Conservation (phyloP, 2,329 filamentous ascomycete genomes). For the Cercospora zeae-maydis region DNA sequence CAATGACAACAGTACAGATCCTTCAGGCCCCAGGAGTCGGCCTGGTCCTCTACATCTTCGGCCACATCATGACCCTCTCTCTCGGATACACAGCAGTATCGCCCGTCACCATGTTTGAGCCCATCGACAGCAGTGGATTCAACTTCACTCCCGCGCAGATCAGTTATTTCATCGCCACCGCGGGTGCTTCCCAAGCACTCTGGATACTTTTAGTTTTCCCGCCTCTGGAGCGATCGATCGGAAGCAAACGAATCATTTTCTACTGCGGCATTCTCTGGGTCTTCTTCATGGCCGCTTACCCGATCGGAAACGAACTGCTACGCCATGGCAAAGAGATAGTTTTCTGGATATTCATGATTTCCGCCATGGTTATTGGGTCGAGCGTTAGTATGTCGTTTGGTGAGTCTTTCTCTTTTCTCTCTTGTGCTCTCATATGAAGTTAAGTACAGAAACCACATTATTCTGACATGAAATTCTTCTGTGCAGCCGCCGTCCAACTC, state of each 20-base stretch:
- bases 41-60: slow-evolving; percentile 63
- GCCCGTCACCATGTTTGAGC: slow-evolving; percentile 67
- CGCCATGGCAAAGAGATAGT: slow-evolving; percentile 41
- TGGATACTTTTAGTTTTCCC: slow-evolving; percentile 73
- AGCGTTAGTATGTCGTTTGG: slow-evolving; percentile 67
- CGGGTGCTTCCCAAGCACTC: slow-evolving; percentile 62
- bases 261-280: slow-evolving; percentile 60
- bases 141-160: slow-evolving; percentile 62
- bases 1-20: slow-evolving; percentile 53
- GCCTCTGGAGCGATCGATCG: slow-evolving; percentile 59
- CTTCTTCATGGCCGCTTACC: slow-evolving; percentile 56
- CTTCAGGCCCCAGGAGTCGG: slow-evolving; percentile 61
- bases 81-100: slow-evolving; percentile 68
- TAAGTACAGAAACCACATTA: too few species aligned
- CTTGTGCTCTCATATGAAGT: neutral
- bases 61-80: slow-evolving; percentile 64
- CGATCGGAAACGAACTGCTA: slow-evolving; percentile 57
- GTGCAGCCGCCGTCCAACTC: slow-evolving; percentile 61
- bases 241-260: slow-evolving; percentile 63
- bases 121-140: slow-evolving; percentile 60
- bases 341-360: slow-evolving; percentile 57
- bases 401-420: slow-evolving; percentile 27
- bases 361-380: slow-evolving; percentile 53
- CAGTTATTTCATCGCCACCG: slow-evolving; percentile 61
- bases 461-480: neutral